Percentiles rank a stretch among this genome's conserved stretches.
phyloP scores from a whole-genome alignment of 225 moss, liverwort and hornwort genomes.

The Thuidium tamariscinum region DNA sequence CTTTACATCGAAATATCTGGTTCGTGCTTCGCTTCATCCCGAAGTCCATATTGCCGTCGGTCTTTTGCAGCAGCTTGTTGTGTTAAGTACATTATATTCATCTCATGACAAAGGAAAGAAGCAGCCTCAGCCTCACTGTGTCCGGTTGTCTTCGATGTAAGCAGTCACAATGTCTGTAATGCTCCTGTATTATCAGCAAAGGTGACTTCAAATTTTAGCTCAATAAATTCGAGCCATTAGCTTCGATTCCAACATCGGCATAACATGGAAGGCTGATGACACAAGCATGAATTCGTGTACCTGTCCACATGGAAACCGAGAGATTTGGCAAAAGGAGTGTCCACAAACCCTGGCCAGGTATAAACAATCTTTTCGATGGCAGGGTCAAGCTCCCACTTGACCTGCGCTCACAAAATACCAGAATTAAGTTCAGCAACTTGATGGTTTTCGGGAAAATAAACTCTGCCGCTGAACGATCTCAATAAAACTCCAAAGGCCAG shows the following conservation, averaged over 20 bases:
- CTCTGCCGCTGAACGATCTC: not conserved
- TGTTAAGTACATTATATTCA: not conserved
- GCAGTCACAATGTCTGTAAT: slow-evolving; percentile 23
- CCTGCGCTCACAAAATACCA: not conserved
- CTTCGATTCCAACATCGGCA: not conserved
- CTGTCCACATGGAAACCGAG: slow-evolving; percentile 40
- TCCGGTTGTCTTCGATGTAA: slow-evolving; percentile 28
- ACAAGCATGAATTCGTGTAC: not conserved
- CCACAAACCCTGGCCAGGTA: slow-evolving; percentile 42
- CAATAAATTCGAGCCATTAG: not conserved
- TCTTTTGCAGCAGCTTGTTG: not conserved
- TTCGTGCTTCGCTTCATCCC: not conserved
- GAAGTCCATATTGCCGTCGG: not conserved
- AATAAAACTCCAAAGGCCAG: not conserved
- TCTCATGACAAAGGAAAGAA: not conserved
- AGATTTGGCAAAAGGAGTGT: slow-evolving; percentile 43
- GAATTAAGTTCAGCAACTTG: not conserved
- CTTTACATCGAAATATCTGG: not conserved
- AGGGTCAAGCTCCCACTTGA: slow-evolving; percentile 34
- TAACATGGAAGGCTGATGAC: not conserved
- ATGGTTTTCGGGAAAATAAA: not conserved
- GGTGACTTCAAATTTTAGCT: not conserved
- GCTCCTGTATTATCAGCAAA: slow-evolving; percentile 3
- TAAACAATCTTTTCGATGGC: slow-evolving; percentile 26
- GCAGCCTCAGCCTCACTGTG: not conserved